Conservation (phyloP, 2,329 filamentous ascomycete species). For the Esteya vermicola region DNA sequence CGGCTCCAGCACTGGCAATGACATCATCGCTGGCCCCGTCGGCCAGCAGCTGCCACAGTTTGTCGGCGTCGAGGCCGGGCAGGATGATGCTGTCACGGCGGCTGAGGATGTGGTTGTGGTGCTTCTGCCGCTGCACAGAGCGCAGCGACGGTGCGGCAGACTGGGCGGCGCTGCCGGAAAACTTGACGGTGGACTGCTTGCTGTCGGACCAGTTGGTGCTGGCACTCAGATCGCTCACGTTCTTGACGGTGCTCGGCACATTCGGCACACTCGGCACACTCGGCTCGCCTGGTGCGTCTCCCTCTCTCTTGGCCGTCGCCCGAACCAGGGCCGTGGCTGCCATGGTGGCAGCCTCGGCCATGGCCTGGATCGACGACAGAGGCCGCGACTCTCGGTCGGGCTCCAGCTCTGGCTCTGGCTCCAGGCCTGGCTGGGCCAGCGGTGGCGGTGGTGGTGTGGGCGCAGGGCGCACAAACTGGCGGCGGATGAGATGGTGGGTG, state of each 20-base stretch:
- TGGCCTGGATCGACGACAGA: background rate
- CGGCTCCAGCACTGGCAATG: too few species aligned
- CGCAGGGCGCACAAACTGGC: slow-evolving; percentile 39
- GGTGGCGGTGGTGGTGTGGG: too few species aligned
- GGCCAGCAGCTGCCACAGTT: slow-evolving; percentile 33
- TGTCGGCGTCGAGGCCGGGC: slow-evolving; percentile 30
- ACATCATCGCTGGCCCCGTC: slow-evolving; percentile 15
- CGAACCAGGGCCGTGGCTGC: background rate
- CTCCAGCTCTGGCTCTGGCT: background rate
- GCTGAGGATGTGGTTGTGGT: slow-evolving; percentile 18
- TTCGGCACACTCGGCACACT: too few species aligned
- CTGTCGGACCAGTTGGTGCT: background rate
- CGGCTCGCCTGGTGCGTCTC: too few species aligned
- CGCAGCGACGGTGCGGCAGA: background rate
- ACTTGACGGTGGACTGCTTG: slow-evolving; percentile 6
- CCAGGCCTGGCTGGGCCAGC: background rate
- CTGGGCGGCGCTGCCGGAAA: slow-evolving; percentile 1
- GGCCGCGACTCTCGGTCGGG: slow-evolving; percentile 1
- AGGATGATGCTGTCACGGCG: slow-evolving; percentile 43
- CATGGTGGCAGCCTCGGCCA: background rate
- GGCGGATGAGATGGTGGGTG: slow-evolving; percentile 41
- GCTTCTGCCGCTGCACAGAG: slow-evolving; percentile 1
- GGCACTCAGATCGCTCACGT: too few species aligned
- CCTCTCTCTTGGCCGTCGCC: too few species aligned
- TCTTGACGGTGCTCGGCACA: background rate